These are phyloP conservation scores for Xylogone sp. DNA, from an alignment of 2,329 filamentous ascomycete species.

Conservation along the genomic window DNA sequence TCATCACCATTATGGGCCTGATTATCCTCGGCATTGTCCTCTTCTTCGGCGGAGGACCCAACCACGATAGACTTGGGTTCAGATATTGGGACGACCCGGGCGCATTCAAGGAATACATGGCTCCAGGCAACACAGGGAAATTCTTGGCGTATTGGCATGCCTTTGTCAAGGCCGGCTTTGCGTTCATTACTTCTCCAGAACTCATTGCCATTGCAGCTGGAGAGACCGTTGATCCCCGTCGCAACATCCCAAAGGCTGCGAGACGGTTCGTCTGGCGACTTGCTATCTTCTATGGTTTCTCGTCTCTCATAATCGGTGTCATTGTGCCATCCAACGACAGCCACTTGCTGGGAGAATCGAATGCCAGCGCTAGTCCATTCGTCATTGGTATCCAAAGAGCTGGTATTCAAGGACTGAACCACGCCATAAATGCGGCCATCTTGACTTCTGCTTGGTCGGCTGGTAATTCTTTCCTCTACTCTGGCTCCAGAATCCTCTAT, in stretches of 20 bases:
- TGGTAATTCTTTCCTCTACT: constrained; percentile 59
- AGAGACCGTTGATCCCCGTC: constrained; percentile 60
- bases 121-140: constrained; percentile 40
- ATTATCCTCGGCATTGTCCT: constrained; percentile 53
- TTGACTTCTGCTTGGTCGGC: constrained; percentile 63
- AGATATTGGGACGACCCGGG: constrained; percentile 41
- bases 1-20: constrained; percentile 54
- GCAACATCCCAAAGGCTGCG: constrained; percentile 63
- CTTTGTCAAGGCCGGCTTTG: constrained; percentile 42
- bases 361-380: constrained; percentile 43
- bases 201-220: constrained; percentile 57
- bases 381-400: constrained; percentile 60
- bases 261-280: constrained; percentile 57
- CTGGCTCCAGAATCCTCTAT: constrained; percentile 65
- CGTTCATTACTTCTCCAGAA: constrained; percentile 60
- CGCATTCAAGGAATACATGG: constrained; percentile 34
- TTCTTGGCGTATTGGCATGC: constrained; percentile 56
- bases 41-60: constrained; percentile 48
- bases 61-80: constrained; percentile 44
- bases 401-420: constrained; percentile 59
- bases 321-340: constrained; percentile 61
- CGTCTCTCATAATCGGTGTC: constrained; percentile 55
- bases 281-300: constrained; percentile 57
- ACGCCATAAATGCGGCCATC: constrained; percentile 66
- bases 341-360: constrained; percentile 46